These are phyloP conservation scores for Vaccinium vitisidaea DNA, from an alignment of 148 eudicot species.

Conservation along the genomic window DNA sequence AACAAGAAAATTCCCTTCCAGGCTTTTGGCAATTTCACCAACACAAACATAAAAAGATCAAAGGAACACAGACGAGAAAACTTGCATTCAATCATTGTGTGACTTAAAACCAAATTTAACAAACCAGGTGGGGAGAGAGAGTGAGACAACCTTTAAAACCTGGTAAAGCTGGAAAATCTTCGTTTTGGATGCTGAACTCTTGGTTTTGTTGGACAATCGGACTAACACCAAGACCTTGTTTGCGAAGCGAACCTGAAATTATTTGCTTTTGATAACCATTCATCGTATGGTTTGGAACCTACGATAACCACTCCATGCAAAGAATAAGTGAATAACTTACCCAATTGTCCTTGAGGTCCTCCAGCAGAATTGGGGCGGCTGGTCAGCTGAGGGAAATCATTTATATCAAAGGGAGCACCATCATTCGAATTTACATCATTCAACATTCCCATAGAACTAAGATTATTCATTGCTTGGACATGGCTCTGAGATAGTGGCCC, in stretches of 20 bases:
- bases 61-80: not conserved
- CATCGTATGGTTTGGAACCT: constrained; percentile 18
- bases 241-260: constrained; percentile 76
- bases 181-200: constrained; percentile 97
- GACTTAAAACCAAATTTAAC: not conserved
- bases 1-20: not conserved
- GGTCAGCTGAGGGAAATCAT: constrained; percentile 90
- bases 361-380: constrained; percentile 96
- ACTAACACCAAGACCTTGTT: constrained; percentile 90
- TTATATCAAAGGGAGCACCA: constrained; percentile 82
- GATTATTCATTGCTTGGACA: constrained; percentile 69
- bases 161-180: constrained; percentile 98
- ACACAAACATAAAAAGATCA: not conserved
- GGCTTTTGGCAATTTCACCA: not conserved
- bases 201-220: constrained; percentile 95
- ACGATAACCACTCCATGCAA: not conserved
- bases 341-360: constrained; percentile 94
- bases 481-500: constrained; percentile 81
- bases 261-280: constrained; percentile 18
- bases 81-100: too few species aligned
- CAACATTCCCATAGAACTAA: constrained; percentile 84
- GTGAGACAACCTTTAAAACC: constrained; percentile 75
- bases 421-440: constrained; percentile 81
- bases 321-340: constrained; percentile 33
- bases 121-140: not conserved